Percentiles rank a stretch among this genome's conserved stretches.
Conservation (phyloP, 495 filamentous ascomycete species). For the Poronia punctata region DNA sequence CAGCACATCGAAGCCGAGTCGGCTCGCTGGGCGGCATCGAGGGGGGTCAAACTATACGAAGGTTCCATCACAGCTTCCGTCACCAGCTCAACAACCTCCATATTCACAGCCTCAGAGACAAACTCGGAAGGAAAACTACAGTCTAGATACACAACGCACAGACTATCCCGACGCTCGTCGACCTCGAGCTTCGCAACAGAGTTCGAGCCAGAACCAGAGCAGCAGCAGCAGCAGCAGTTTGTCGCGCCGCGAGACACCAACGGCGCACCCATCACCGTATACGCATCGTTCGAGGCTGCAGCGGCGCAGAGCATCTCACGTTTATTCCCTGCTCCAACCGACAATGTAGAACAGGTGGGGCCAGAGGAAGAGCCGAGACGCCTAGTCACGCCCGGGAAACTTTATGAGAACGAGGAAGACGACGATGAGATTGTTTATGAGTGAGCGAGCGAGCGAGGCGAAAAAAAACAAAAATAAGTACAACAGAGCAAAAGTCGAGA, state of each 20-base stretch:
- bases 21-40: constrained; percentile 1
- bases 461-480: too few species aligned
- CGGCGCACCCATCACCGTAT: constrained; percentile 23
- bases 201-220: constrained; percentile 10
- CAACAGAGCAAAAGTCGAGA: too few species aligned
- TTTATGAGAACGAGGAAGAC: constrained; percentile 30
- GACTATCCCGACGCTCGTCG: constrained; percentile 18
- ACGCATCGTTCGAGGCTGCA: constrained; percentile 23
- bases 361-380: constrained; percentile 10
- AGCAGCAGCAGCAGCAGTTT: constrained; percentile 5
- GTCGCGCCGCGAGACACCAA: constrained; percentile 19
- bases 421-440: constrained; percentile 26
- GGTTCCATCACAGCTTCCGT: not conserved
- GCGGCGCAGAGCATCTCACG: constrained; percentile 20
- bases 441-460: too few species aligned
- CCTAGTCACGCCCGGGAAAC: constrained; percentile 23
- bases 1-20: constrained; percentile 3
- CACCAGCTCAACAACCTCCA: constrained; percentile 6
- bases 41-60: not conserved
- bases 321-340: too few species aligned
- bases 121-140: constrained; percentile 4
- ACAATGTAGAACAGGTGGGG: too few species aligned
- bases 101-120: constrained; percentile 9
- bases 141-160: constrained; percentile 14
- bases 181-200: constrained; percentile 22